Base-by-base conservation (phyloP, 1,284 basidiomycete species). In the Stereum hirsutum region DNA sequence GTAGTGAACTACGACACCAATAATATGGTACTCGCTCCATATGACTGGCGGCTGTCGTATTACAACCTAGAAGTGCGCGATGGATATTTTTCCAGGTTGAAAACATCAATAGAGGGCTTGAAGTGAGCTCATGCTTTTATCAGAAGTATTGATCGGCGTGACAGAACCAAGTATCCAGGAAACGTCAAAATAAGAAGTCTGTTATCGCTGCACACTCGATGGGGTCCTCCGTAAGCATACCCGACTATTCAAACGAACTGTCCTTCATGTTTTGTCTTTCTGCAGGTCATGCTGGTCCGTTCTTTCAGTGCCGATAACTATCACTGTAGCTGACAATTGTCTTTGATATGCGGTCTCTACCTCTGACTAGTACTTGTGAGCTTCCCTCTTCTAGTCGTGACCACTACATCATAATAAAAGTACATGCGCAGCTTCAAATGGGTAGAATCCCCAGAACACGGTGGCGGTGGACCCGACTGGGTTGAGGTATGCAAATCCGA, bases 31-130 rank as follows among this genome's bases (percentile, higher is more conserved):
- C 74, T 95, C 35, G 89, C 89, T 0, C 81, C 90, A 10, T 95
- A 93, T 57, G 91, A 94, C 57, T 94, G 89, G 90, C 74, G 93
- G 31, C 59, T 97, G 43, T 89, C 89, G n/a, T 92, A 81, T 61
- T 85, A 79, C 64, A 98, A 99, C 56, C 66, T 88, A 3, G 93
- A 99, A 65, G 83, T 85, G 51, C 78, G 96, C 25, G 96, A 99
- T 60, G 82, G 82, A 3, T 98, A 94, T 63, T 98, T 96, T 56
- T 90, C 89, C 0, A 79, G 77, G 45, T 71, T 99, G 39, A 97
- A 96, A 64, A 57, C 69, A 6, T 84, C 77, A 4, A 89, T 98
- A 39, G 95, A 99, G 63, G 71, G 82, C 36, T 81, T 94, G 58
- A 81, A 76, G 85, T 85, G 50, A 47, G 72, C 60, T 21, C 12